Base-by-base conservation (phyloP, 2,329 filamentous ascomycete genomes). In the Paracorniculantispora psalliotae region DNA sequence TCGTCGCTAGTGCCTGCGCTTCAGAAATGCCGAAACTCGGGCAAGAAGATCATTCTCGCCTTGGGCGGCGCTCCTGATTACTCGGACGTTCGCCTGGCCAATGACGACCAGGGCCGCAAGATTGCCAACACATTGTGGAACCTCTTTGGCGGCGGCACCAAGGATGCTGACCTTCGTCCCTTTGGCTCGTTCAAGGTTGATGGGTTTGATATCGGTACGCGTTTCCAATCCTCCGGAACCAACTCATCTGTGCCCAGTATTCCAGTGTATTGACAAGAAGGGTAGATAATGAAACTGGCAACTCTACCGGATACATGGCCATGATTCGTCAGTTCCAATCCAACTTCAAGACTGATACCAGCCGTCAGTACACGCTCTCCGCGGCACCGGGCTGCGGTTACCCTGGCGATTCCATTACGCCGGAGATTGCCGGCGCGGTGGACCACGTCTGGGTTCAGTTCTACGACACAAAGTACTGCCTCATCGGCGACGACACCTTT, bases 1-100 rank as follows among this genome's bases (percentile, higher is more conserved):
- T 13, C 21, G 3, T 48, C 44, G 12, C 44, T 48, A 26, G 23
- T 48, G n/a, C 44, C 44, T 23, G 44, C 44, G 61, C 80, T 81
- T 62, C 68, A 73, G 57, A 67, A 77, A 15, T 91, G 87, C 71
- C 87, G 90, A 68, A 64, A 71, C 10, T 75, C 82, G 62, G 80
- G 80, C 61, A 90, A 90, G 71, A 88, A 85, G 1, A 85, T 90
- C 63, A 69, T 89, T 39, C 77, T 90, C 10, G 89, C 87, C 3
- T 77, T 91, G 50, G 87, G 87, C 25, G 87, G 88, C 35, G 82
- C 82, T 2, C 85, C 84, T 1, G 87, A 88, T 69, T 83, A 76
- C 26, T 85, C 88, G 69, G 84, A 82, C 37, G 85, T 85, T 25
- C 88, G 89, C 72, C 67, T 71, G 28, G 79, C 76, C 15, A 65